Conservation (phyloP, 1,284 basidiomycete species). For the Volvariella volvacea region DNA sequence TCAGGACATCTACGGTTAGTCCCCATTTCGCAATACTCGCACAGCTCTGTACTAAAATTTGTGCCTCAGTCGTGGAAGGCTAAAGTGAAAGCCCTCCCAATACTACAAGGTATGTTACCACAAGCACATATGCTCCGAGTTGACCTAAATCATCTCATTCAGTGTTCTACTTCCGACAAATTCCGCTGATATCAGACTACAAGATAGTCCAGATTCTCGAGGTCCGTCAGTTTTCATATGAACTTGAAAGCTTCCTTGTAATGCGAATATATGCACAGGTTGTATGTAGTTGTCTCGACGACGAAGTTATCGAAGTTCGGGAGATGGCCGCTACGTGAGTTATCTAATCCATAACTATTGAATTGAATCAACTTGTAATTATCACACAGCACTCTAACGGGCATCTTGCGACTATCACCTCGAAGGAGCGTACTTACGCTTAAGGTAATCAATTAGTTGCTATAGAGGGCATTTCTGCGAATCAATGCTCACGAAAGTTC, state of each 20-base stretch:
- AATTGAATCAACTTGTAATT: background rate
- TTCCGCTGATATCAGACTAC: slow-evolving; percentile 53
- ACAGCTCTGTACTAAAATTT: slow-evolving; percentile 6
- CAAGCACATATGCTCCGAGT: slow-evolving; percentile 2
- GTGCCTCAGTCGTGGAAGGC: slow-evolving; percentile 60
- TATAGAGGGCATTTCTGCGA: background rate
- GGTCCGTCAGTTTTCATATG: slow-evolving; percentile 30
- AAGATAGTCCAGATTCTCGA: slow-evolving; percentile 66
- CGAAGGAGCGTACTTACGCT: slow-evolving; percentile 66
- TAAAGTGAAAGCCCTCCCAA: slow-evolving; percentile 63
- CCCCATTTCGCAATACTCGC: background rate
- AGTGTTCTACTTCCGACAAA: slow-evolving; percentile 75
- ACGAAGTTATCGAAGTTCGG: slow-evolving; percentile 69
- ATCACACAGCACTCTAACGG: slow-evolving; percentile 59
- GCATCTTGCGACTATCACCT: slow-evolving; percentile 76
- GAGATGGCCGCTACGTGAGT: slow-evolving; percentile 71
- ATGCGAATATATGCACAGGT: slow-evolving; percentile 43
- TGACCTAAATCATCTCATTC: background rate
- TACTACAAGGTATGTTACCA: slow-evolving; percentile 55
- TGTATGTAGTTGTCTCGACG: slow-evolving; percentile 63
- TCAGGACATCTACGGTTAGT: slow-evolving; percentile 57
- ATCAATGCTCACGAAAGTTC: background rate
- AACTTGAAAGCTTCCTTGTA: too few species aligned
- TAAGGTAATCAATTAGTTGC: slow-evolving; percentile 42
- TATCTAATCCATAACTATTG: slow-evolving; percentile 1